Evolutionary conservation across 345 rosid genomes (phyloP), one percentile per base, ranked within the genome.

Genomic region (Citrus cavaleriei): DNA sequence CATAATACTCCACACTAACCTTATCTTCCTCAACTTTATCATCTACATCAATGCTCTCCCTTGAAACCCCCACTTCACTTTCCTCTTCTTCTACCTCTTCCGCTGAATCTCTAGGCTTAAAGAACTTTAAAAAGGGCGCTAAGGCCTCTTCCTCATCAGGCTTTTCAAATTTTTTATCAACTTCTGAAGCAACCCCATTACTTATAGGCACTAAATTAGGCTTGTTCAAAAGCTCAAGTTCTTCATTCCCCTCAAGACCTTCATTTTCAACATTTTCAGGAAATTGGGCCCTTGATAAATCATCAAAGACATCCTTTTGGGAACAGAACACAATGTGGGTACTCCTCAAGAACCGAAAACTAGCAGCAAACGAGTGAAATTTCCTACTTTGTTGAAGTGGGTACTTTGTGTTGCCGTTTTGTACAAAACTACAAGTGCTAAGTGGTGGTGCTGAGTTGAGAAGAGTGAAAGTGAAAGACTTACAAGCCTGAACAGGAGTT

Each of bases 71-170:
- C 38, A 40, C 75, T 51, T 61, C 83, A 42, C 62, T 80, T 32
- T 59, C 77, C 27, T n/a, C 83, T 25, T 83, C 90, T 1, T 35
- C 79, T 3, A 35, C 73, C 57, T 78, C 86, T 27, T 78, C 88
- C 46, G 70, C 35, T 1, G 90, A 77, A 70, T 84, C 84, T 59
- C 70, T 86, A 19, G 88, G 85, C 81, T 90, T 91, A 81, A 93
- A 91, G 82, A 92, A 91, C 87, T 91, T 95, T 83, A 93, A 49
- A 79, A 95, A 93, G 60, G 98, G 99, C 63, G 90, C 89, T 10
- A 95, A 84, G 35, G 91, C 90, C 82, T 92, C 96, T 10, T 88
- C 97, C 19, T 86, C 82, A n/a, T 74, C 85, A 61, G 77, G 37
- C 25, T 82, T 81, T 3, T 76, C 82, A 77, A 73, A 18, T 37